Base-by-base conservation (phyloP, 148 eudicot species). In the Drosera capensis region DNA sequence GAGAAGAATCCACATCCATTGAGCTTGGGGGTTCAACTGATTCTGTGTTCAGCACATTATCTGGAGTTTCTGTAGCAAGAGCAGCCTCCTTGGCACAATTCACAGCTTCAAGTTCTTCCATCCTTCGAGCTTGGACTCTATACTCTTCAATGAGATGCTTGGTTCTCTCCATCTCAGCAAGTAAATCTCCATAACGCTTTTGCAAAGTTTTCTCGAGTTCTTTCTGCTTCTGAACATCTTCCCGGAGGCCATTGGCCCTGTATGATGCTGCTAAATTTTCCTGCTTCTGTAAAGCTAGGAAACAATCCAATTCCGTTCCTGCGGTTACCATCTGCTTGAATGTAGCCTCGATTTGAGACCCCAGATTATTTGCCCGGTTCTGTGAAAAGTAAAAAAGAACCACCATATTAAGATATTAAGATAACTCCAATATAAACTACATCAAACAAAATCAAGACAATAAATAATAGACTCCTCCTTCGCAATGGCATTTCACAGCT, bases 261-360 rank as follows among this genome's bases (percentile, higher is more conserved):
- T 66, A 70, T 19, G 83, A 66, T 45, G 95, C 88, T 43, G 99
- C 86, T 30, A 73, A 45, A 25, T 74, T 72, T 71, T 92, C 99
- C 69, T 92, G 99, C 66, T 71, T 78, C 56, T 79, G 85, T 48
- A 92, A 63, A 53, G 90, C 80, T 55, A 67, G 63, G 68, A 92
- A 92, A 86, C 99, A 81, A 57, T 79, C 86, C 15, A 85, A 63
- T 61, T 92, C 99, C 7, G 95, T 85, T 20, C 83, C 86, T 21
- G 94, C 83, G 21, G 95, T 79, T 55, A 78, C 94, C 94, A 86
- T 81, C 69, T 76, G 82, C 72, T 92, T 85, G 66, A 81, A 81
- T 0, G 86, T 85, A 37, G 83, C 64, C 71, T 86, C 94, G 13
- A 82, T 71, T 53, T 92, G 95, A 39, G 80, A 60, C 86, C 82